These are phyloP conservation scores for Paramecium sonneborni DNA, from an alignment of 73 alveolate species.

Conservation along the genomic window DNA sequence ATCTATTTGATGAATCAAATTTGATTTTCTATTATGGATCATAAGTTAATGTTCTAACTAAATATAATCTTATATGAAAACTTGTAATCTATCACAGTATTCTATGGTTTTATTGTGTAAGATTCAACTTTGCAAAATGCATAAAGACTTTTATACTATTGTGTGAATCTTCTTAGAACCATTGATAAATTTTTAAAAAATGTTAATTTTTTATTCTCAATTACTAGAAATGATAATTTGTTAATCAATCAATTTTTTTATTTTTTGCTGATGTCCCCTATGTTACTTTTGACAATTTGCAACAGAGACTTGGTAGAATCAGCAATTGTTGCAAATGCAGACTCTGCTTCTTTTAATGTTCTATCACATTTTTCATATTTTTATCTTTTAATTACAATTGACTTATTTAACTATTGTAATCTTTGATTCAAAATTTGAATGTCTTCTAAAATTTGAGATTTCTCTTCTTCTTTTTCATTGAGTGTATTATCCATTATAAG, in stretches of 20 bases:
- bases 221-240: not conserved
- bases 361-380: constrained; percentile 35
- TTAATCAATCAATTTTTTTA: constrained; percentile 1
- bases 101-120: not conserved
- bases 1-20: not conserved
- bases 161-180: not conserved
- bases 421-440: not conserved
- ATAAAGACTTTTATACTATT: not conserved
- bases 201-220: not conserved
- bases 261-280: not conserved
- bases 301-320: constrained; percentile 31
- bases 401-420: not conserved
- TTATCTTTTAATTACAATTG: not conserved
- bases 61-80: not conserved
- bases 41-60: constrained; percentile 56
- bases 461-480: constrained; percentile 18
- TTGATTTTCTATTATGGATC: constrained; percentile 1
- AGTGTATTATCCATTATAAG: not conserved
- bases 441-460: not conserved
- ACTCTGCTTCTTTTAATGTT: constrained; percentile 37
- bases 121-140: constrained; percentile 43
- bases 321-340: constrained; percentile 14
- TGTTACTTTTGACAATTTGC: not conserved
- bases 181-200: not conserved
- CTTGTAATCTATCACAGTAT: constrained; percentile 49